Percentiles rank a stretch among this genome's conserved stretches.
Evolutionary conservation across 371 early-diverging fungal species (phyloP).

Genomic region (Coemansia sp.): DNA sequence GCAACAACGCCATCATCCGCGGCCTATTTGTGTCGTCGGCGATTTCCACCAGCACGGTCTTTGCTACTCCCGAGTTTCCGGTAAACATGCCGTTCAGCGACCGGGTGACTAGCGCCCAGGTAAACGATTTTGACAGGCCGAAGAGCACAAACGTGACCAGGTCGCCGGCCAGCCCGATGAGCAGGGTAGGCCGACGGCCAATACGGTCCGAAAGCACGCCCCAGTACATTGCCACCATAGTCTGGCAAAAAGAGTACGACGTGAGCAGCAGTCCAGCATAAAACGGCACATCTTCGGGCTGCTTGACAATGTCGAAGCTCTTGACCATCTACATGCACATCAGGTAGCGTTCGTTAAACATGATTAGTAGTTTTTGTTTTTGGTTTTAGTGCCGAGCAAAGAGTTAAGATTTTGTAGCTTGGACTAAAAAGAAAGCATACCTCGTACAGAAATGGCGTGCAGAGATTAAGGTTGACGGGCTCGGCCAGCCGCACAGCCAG

Average conservation of each 20-base stretch:
- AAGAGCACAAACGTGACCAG: slow-evolving; percentile 64
- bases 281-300: slow-evolving; percentile 58
- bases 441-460: slow-evolving; percentile 45
- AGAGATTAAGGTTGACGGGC: slow-evolving; percentile 36
- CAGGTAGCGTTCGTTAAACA: background rate
- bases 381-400: background rate
- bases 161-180: slow-evolving; percentile 74
- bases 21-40: slow-evolving; percentile 74
- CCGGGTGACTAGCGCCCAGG: slow-evolving; percentile 66
- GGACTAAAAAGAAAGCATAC: background rate
- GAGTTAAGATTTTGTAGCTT: no score
- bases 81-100: slow-evolving; percentile 72
- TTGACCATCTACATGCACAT: slow-evolving; percentile 54
- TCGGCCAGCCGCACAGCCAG: slow-evolving; percentile 36
- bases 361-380: background rate
- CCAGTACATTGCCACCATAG: slow-evolving; percentile 59
- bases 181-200: slow-evolving; percentile 77
- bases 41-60: slow-evolving; percentile 83
- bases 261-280: slow-evolving; percentile 64
- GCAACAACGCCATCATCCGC: slow-evolving; percentile 57
- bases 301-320: slow-evolving; percentile 56
- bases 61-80: slow-evolving; percentile 77
- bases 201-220: slow-evolving; percentile 66
- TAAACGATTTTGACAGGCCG: slow-evolving; percentile 67
- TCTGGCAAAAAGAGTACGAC: slow-evolving; percentile 61